These are phyloP conservation scores for Trichophyton rubrum DNA, from an alignment of 2,329 filamentous ascomycete genomes.

Conservation along the genomic window DNA sequence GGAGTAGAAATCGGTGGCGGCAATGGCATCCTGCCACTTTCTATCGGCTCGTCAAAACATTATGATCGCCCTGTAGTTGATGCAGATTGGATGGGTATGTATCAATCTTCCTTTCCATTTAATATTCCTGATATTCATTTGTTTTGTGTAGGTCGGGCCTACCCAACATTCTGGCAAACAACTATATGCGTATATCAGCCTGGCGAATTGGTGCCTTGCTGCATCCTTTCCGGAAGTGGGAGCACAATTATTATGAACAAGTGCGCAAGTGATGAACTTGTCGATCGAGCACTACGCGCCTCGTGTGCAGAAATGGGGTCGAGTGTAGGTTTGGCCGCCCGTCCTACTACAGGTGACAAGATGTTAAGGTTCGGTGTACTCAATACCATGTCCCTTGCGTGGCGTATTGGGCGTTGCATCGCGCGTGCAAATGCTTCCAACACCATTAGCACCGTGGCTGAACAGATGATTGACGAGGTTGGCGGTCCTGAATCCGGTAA, in stretches of 20 bases:
- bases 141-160: constrained; percentile 26
- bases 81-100: constrained; percentile 35
- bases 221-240: constrained; percentile 36
- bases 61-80: constrained; percentile 39
- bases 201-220: constrained; percentile 31
- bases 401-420: constrained; percentile 48
- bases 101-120: background rate
- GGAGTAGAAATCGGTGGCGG: constrained; percentile 55
- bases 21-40: constrained; percentile 49
- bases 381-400: constrained; percentile 34
- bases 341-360: constrained; percentile 28
- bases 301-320: constrained; percentile 32
- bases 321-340: constrained; percentile 30
- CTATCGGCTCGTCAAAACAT: constrained; percentile 42
- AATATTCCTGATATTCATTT: constrained; percentile 14
- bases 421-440: constrained; percentile 39
- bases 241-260: constrained; percentile 35
- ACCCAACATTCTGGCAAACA: constrained; percentile 36
- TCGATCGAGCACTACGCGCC: constrained; percentile 33
- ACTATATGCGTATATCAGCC: constrained; percentile 34
- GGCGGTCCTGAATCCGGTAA: constrained; percentile 43
- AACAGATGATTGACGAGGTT: constrained; percentile 47
- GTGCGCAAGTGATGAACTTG: constrained; percentile 30
- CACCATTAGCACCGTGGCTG: constrained; percentile 42
- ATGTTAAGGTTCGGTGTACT: constrained; percentile 27